Conservation (phyloP, 345 rosid species). For the Ceriops tagal region DNA sequence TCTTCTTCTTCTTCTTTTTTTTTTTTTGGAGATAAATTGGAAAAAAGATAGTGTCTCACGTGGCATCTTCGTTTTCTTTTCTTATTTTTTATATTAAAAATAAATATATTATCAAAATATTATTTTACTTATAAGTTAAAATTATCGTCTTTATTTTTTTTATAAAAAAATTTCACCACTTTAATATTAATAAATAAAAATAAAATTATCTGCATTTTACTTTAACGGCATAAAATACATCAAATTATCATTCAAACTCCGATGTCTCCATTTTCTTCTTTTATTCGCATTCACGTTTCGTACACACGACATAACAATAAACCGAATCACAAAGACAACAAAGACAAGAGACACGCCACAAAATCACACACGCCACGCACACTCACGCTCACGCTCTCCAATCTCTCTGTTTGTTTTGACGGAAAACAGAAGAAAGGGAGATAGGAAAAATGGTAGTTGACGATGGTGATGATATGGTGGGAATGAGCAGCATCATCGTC, state of each 20-base stretch:
- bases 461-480: slow-evolving; percentile 32
- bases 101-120: no score
- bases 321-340: neutral
- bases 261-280: neutral
- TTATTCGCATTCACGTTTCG: neutral
- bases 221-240: no score
- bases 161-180: no score
- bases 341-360: neutral
- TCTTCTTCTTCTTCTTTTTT: neutral
- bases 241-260: no score
- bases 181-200: no score
- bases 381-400: neutral
- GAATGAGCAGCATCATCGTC: slow-evolving; percentile 35
- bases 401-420: slow-evolving; percentile 4
- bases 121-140: no score
- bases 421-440: slow-evolving; percentile 1
- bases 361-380: neutral
- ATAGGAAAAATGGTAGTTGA: slow-evolving; percentile 20
- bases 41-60: no score
- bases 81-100: no score
- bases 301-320: neutral
- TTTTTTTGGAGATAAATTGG: neutral
- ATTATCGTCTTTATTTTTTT: no score
- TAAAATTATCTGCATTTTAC: no score
- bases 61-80: no score